These are phyloP conservation scores for Claviceps maximensis DNA, from an alignment of 2,329 filamentous ascomycete genomes.

Conservation along the genomic window DNA sequence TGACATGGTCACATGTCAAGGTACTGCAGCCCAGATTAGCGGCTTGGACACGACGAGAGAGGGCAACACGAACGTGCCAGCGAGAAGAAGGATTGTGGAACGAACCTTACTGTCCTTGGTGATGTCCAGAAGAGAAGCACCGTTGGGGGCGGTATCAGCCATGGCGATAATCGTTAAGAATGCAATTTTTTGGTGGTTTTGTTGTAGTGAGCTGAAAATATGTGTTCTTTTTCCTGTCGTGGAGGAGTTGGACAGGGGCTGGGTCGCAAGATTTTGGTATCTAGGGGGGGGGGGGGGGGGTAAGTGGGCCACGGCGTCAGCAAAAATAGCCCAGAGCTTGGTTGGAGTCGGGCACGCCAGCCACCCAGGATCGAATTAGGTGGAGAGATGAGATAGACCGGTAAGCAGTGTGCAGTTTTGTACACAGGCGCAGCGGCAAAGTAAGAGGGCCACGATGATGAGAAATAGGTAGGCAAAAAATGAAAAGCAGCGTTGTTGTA, in stretches of 20 bases:
- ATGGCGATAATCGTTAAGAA: slow-evolving; percentile 7
- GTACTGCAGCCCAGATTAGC: not conserved
- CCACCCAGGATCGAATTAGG: not conserved
- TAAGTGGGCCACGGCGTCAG: slow-evolving; percentile 5
- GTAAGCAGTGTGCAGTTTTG: not conserved
- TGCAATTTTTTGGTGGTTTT: not conserved
- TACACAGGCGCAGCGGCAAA: not conserved
- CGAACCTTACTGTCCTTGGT: slow-evolving; percentile 42
- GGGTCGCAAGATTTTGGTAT: slow-evolving; percentile 5
- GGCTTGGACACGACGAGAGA: not conserved
- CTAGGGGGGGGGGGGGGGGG: slow-evolving; percentile 5
- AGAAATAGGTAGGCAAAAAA: slow-evolving; percentile 4
- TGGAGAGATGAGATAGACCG: not conserved
- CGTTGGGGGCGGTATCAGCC: slow-evolving; percentile 30
- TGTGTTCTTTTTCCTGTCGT: slow-evolving; percentile 2
- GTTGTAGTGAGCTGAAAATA: slow-evolving; percentile 3
- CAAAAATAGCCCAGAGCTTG: slow-evolving; percentile 3
- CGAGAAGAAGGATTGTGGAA: slow-evolving; percentile 10
- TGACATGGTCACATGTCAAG: slow-evolving; percentile 4
- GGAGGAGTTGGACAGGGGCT: slow-evolving; percentile 3
- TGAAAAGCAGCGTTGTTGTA: slow-evolving; percentile 2
- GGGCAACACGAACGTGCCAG: not conserved
- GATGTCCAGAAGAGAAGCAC: slow-evolving; percentile 29
- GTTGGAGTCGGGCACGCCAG: slow-evolving; percentile 2
- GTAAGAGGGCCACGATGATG: slow-evolving; percentile 2